Percentiles rank a stretch among this genome's conserved stretches.
phyloP scores from a whole-genome alignment of 495 filamentous ascomycete genomes.

The Penicillium goetzii region DNA sequence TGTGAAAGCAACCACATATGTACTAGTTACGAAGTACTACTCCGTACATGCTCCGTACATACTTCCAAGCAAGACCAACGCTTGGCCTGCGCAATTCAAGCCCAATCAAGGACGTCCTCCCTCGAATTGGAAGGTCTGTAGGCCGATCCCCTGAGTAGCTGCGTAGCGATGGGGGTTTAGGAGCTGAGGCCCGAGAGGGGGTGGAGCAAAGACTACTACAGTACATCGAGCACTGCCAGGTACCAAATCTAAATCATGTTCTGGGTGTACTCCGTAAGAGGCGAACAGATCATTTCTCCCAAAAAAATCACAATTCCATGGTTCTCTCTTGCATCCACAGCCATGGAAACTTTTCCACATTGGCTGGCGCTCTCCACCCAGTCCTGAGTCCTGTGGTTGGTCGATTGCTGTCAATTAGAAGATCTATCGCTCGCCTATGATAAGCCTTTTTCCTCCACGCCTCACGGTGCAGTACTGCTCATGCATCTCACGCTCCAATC shows the following conservation, averaged over 20 bases:
- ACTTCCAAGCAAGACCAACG: neutral
- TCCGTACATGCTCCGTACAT: too few relatives aligned
- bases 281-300: conserved; percentile 23
- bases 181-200: neutral
- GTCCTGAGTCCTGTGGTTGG: conserved; percentile 16
- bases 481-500: conserved; percentile 19
- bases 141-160: conserved; percentile 8
- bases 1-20: neutral
- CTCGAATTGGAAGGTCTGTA: conserved; percentile 11
- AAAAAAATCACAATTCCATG: conserved; percentile 13
- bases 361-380: conserved; percentile 1
- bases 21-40: neutral
- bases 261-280: neutral
- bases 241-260: conserved; percentile 20
- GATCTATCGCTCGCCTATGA: conserved; percentile 21
- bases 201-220: conserved; percentile 8
- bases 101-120: conserved; percentile 4
- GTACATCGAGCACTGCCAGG: conserved; percentile 17
- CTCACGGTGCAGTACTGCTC: conserved; percentile 1
- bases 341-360: conserved; percentile 23
- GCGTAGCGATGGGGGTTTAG: neutral
- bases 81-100: neutral
- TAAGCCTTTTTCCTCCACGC: conserved; percentile 21
- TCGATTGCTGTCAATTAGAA: conserved; percentile 21
- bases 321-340: conserved; percentile 1